Evolutionary conservation across 2,329 filamentous ascomycete species (phyloP).

Genomic region (Colletotrichum spinosum): DNA sequence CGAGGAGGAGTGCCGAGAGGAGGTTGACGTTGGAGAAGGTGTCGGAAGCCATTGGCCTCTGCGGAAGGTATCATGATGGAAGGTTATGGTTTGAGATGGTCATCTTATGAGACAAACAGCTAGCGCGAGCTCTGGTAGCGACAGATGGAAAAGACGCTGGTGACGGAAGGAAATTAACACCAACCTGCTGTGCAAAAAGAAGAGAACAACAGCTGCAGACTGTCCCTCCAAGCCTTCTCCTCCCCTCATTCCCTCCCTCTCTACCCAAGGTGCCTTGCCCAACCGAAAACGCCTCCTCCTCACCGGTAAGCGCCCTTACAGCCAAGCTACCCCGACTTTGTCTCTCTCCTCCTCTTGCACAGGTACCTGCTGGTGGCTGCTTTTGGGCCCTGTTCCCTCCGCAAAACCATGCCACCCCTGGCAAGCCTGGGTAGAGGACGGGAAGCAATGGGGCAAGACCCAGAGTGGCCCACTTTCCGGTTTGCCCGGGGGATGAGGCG

Average conservation of each 20-base stretch:
- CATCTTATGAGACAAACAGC: slow-evolving; percentile 3
- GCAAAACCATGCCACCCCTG: slow-evolving; percentile 31
- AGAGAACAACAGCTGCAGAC: slow-evolving; percentile 4
- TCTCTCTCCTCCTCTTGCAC: slow-evolving; percentile 3
- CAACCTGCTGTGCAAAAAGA: background rate
- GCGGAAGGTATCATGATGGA: slow-evolving; percentile 36
- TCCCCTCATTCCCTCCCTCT: background rate
- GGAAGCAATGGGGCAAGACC: slow-evolving; percentile 36
- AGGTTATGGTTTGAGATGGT: background rate
- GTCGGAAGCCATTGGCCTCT: slow-evolving; percentile 41
- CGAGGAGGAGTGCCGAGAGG: slow-evolving; percentile 43
- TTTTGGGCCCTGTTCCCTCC: slow-evolving; percentile 31
- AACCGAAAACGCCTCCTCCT: slow-evolving; percentile 12
- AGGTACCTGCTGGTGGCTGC: slow-evolving; percentile 26
- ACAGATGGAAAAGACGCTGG: background rate
- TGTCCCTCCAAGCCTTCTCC: slow-evolving; percentile 15
- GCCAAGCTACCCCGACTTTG: too few relatives aligned
- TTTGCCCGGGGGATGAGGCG: slow-evolving; percentile 1
- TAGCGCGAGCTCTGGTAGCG: background rate
- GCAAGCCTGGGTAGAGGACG: slow-evolving; percentile 1
- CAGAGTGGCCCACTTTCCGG: slow-evolving; percentile 33
- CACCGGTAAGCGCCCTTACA: background rate
- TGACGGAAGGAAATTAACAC: background rate
- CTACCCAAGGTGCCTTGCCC: slow-evolving; percentile 10
- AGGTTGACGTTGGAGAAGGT: slow-evolving; percentile 38